Percentiles rank a stretch among this genome's conserved stretches.
Conservation (phyloP, 441 rosid species). For the Raphanus hybrid region DNA sequence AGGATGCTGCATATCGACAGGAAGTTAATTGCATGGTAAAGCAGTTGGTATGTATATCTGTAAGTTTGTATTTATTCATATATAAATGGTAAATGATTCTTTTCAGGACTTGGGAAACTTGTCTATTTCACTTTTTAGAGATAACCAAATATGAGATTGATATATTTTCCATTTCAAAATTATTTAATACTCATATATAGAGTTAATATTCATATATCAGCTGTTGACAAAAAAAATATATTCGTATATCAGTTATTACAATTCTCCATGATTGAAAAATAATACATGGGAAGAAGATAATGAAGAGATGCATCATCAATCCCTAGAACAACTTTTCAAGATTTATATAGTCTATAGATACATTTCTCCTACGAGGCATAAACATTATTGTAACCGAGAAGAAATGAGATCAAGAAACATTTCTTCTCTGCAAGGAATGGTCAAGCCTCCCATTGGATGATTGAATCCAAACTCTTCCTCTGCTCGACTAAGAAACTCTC, state of each 20-base stretch:
- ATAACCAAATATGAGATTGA: not conserved
- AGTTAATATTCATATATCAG: too few species aligned
- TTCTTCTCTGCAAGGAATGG: constrained; percentile 54
- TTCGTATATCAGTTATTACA: too few species aligned
- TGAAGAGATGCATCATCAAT: constrained; percentile 12
- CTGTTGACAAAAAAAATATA: too few species aligned
- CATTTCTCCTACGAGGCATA: not conserved
- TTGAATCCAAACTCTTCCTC: constrained; percentile 65
- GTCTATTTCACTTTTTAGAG: not conserved
- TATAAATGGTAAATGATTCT: constrained; percentile 35
- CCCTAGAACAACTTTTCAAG: constrained; percentile 10
- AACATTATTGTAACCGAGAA: constrained; percentile 31
- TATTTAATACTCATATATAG: too few species aligned
- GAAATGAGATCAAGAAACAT: constrained; percentile 44
- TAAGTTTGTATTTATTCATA: constrained; percentile 28
- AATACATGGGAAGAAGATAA: constrained; percentile 23
- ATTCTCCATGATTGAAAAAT: not conserved
- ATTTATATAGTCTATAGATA: not conserved
- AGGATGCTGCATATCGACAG: constrained; percentile 33
- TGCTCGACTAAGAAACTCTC: constrained; percentile 46
- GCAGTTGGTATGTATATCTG: constrained; percentile 26
- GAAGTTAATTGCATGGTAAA: constrained; percentile 21
- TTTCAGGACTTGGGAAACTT: constrained; percentile 7
- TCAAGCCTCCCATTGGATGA: constrained; percentile 61
- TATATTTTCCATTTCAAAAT: not conserved